These are phyloP conservation scores for Torulaspora globosa DNA, from an alignment of 1,139 yeast genomes.

Conservation along the genomic window DNA sequence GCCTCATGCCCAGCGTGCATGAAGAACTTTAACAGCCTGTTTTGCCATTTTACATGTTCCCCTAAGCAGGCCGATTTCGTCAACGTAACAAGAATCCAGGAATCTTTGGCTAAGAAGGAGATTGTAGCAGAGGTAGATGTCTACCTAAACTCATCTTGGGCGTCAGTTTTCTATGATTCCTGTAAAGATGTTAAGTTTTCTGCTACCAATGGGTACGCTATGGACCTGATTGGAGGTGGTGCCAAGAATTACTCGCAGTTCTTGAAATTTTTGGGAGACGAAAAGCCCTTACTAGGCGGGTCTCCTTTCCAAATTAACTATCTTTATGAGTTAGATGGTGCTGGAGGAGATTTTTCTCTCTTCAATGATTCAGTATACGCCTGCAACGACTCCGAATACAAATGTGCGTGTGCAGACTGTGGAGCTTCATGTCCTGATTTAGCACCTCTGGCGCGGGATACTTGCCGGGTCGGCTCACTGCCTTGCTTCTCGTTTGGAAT, in stretches of 20 bases:
- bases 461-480: constrained; percentile 56
- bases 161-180: constrained; percentile 66
- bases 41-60: constrained; percentile 89
- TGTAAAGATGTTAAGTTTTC: constrained; percentile 88
- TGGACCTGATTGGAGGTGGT: constrained; percentile 97
- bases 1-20: constrained; percentile 94
- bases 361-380: constrained; percentile 36
- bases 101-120: constrained; percentile 51
- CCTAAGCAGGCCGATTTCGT: constrained; percentile 76
- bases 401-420: constrained; percentile 92
- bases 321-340: constrained; percentile 42
- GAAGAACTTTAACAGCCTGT: constrained; percentile 76
- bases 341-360: constrained; percentile 28
- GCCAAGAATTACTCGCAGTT: constrained; percentile 70
- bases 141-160: constrained; percentile 56
- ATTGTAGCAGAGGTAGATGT: constrained; percentile 71
- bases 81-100: constrained; percentile 54
- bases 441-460: constrained; percentile 41
- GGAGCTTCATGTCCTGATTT: constrained; percentile 70
- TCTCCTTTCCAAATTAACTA: constrained; percentile 93
- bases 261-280: constrained; percentile 86
- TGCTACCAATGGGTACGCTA: constrained; percentile 93
- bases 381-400: constrained; percentile 58
- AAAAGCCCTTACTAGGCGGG: constrained; percentile 88
- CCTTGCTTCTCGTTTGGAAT: constrained; percentile 74